Evolutionary conservation across 148 eudicot species (phyloP), one percentile per base, ranked within the genome.

Genomic region (Persicaria tinctoria): DNA sequence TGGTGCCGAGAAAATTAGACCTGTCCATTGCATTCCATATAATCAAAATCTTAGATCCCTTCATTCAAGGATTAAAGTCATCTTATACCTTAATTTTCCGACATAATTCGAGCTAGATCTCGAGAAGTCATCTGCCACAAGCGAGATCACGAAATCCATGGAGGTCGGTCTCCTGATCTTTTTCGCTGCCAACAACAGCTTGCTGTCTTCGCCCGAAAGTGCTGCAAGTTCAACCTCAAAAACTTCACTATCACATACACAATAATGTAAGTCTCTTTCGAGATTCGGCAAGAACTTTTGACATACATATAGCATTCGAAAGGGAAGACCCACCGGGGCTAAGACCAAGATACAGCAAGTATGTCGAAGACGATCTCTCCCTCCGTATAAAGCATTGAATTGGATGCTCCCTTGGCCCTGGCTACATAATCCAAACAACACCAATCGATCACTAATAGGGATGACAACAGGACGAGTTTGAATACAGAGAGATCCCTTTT

Each of bases 331-430:
- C 80, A 88, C 91, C 91, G 47, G 89, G 87, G 70, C 83, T 84
- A 70, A 85, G 78, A 68, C 89, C 89, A 72, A 88, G 87, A 82
- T 84, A 88, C 56, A 88, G 70, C 69, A 76, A 66, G 74, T 75
- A 88, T 0, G 83, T 85, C 46, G 91, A 87, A 8, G 81, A 73
- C 10, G 74, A 80, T 80, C 86, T 84, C 12, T 86, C 87, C 83
- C 91, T 82, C 78, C 74, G 82, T 59, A 88, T 84, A 73, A 74
- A 88, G 80, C 91, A 88, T 51, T 85, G 91, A 76, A 88, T 82
- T 9, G 84, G 85, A 75, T 81, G 76, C 79, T 81, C 89, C 78
- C 89, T 88, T 79, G 91, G 82, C 44, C 85, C 91, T 18, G 91
- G 89, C 87, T 85, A 77, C 59, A 76, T 6, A 6, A 46, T 66